Conservation (phyloP, 2,329 filamentous ascomycete species). For the Fusarium sp. region DNA sequence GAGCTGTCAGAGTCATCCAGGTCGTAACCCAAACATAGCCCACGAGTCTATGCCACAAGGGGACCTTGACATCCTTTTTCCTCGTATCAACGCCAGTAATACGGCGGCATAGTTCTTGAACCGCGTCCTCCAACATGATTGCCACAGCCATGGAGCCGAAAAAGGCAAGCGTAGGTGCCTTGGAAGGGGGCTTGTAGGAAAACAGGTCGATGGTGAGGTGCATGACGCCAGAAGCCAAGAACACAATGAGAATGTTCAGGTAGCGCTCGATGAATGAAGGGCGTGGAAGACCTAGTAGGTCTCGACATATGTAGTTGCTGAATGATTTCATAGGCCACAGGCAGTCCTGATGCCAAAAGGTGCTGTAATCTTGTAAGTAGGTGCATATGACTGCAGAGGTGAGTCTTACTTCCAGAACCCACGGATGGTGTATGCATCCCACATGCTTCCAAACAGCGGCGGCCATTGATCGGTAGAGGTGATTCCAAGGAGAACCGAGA, state of each 20-base stretch:
- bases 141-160: constrained; percentile 3
- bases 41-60: constrained; percentile 26
- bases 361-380: neutral
- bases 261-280: constrained; percentile 14
- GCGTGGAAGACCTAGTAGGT: constrained; percentile 9
- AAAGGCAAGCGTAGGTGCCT: constrained; percentile 5
- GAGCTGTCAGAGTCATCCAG: constrained; percentile 19
- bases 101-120: neutral
- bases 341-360: constrained; percentile 24
- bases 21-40: constrained; percentile 22
- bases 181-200: neutral
- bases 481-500: neutral
- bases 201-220: constrained; percentile 14
- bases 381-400: neutral
- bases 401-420: constrained; percentile 24
- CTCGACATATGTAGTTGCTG: constrained; percentile 25
- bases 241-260: constrained; percentile 18
- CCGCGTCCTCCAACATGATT: neutral
- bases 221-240: constrained; percentile 16
- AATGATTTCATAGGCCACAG: constrained; percentile 25
- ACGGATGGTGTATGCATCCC: constrained; percentile 25
- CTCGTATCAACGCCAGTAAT: neutral
- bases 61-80: neutral
- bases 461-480: constrained; percentile 16
- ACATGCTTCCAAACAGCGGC: constrained; percentile 23